Conservation (phyloP, 495 filamentous ascomycete genomes). For the Penicillium roqueforti region DNA sequence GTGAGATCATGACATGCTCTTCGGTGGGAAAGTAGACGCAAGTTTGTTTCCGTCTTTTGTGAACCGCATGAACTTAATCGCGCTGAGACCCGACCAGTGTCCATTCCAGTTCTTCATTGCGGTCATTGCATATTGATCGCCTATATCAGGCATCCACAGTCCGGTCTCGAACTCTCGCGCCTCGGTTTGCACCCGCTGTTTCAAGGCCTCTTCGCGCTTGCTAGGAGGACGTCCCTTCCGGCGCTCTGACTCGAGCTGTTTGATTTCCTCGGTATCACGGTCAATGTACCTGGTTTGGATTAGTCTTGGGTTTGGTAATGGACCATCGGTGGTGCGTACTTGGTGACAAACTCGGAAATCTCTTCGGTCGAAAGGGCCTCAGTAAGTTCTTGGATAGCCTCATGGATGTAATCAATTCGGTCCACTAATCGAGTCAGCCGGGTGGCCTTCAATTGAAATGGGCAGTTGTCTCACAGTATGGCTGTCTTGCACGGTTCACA, state of each 20-base stretch:
- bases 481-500: slow-evolving; percentile 62
- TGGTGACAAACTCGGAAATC: slow-evolving; percentile 58
- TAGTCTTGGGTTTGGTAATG: not conserved
- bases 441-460: not conserved
- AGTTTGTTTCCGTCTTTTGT: slow-evolving; percentile 52
- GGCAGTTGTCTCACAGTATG: slow-evolving; percentile 50
- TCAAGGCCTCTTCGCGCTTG: slow-evolving; percentile 70
- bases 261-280: slow-evolving; percentile 72
- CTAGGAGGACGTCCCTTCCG: slow-evolving; percentile 78
- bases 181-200: slow-evolving; percentile 64
- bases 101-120: slow-evolving; percentile 57
- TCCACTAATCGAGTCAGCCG: slow-evolving; percentile 50
- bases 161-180: slow-evolving; percentile 79
- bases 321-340: slow-evolving; percentile 38
- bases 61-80: slow-evolving; percentile 60
- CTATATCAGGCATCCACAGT: slow-evolving; percentile 69
- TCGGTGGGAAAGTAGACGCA: slow-evolving; percentile 64
- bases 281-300: slow-evolving; percentile 60
- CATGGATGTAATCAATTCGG: slow-evolving; percentile 67
- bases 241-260: slow-evolving; percentile 66
- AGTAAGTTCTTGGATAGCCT: slow-evolving; percentile 51
- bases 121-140: slow-evolving; percentile 49
- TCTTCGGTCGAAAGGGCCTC: slow-evolving; percentile 53
- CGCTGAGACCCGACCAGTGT: slow-evolving; percentile 55
- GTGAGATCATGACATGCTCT: slow-evolving; percentile 48